A percentile compares a stretch with the other conserved stretches of the same genome.
Conservation (phyloP, 208 protist species). For the Trypanosoma theileri region DNA sequence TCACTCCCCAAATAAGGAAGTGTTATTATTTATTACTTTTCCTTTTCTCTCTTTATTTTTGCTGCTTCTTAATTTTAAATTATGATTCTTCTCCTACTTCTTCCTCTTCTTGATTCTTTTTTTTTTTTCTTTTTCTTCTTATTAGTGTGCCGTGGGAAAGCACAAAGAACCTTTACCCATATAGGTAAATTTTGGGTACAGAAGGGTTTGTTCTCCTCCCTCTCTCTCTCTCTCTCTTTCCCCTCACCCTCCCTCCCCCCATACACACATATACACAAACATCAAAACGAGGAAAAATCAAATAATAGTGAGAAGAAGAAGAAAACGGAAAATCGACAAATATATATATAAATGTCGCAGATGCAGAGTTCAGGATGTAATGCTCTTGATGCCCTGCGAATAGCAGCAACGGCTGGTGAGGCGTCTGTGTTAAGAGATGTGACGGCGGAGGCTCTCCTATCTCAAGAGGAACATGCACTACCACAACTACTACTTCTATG, state of each 20-base stretch:
- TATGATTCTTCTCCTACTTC: background rate
- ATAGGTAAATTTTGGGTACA: no score
- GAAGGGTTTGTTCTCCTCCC: no score
- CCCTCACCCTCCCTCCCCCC: no score
- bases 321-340: background rate
- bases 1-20: background rate
- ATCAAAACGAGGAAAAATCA: background rate
- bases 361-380: background rate
- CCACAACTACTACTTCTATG: constrained; percentile 44
- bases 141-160: background rate
- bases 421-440: constrained; percentile 24
- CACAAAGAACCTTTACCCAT: background rate
- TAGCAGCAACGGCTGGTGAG: constrained; percentile 11
- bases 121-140: background rate
- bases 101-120: background rate
- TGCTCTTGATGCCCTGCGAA: constrained; percentile 16
- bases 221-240: no score
- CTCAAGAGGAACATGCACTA: constrained; percentile 39
- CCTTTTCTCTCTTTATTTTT: background rate
- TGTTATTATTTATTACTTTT: background rate
- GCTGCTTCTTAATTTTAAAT: background rate
- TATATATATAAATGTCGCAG: constrained; percentile 10
- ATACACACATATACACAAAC: no score
- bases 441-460: constrained; percentile 21
- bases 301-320: constrained; percentile 5